Base-by-base conservation (phyloP, 805 yeast genomes). In the Metschnikowia borealis region DNA sequence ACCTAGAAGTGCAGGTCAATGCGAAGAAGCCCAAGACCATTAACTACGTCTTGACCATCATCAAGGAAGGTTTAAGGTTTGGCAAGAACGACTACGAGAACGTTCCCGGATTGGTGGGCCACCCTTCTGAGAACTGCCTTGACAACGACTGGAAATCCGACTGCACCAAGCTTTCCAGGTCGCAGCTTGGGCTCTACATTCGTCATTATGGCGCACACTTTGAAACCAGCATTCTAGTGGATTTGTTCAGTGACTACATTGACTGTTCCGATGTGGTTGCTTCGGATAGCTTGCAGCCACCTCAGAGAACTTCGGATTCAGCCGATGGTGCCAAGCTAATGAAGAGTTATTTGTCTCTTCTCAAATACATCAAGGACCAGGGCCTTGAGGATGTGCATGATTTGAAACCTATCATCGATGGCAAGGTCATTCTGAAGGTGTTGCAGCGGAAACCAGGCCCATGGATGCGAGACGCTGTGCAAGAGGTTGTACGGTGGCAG, bases 401-500 rank as follows among this genome's bases (percentile, higher is more conserved):
- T 0, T 52, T 85, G 50, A 86, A 81, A 60, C 87, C 92, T 1
- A 55, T 88, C 6, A 66, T 91, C 11, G 89, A 88, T 65, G 96
- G 99, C 14, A 89, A 87, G 57, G 78, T 80, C 41, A 65, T 92
- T 41, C 69, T 78, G 46, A 67, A 71, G 39, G 65, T 72, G 18
- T 65, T 87, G 29, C 68, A 74, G 20, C 70, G 73, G 49, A 86
- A 85, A 61, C 88, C 92, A 0, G 99, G 99, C 0, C 90, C 91
- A 5, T 90, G 97, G 97, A 74, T 92, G 78, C 74, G 80, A 7
- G 67, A 66, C 7, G 67, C 83, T 7, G 77, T 81, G 51, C 80
- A 81, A 6, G 66, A 75, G 41, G 74, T 87, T 5, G 64, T 89
- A 32, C 66, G 74, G 17, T 87, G 91, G 90, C 97, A 91, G 68